A percentile compares a stretch with the other conserved stretches of the same genome.
Evolutionary conservation across 352 stramenopile species (phyloP).

Genomic region (Phytophthora foliorum): DNA sequence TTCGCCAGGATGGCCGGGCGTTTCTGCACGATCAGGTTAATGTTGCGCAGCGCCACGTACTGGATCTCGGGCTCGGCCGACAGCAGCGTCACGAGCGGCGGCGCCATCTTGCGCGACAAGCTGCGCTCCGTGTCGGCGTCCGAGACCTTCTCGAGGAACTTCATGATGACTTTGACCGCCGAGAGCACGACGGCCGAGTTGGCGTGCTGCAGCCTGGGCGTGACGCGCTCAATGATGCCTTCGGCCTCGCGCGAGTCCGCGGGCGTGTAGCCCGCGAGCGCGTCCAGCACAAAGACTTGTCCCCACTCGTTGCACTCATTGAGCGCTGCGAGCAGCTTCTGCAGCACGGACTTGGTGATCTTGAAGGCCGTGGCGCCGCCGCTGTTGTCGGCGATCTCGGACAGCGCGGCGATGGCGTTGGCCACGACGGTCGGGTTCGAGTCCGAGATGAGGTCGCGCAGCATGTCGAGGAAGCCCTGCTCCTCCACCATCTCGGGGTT

Average conservation of each 20-base stretch:
- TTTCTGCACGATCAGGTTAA: conserved; percentile 99
- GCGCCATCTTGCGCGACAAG: conserved; percentile 96
- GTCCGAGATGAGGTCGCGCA: conserved; percentile 99
- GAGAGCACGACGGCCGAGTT: conserved; percentile 99
- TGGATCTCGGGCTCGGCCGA: conserved; percentile 99
- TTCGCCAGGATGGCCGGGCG: conserved; percentile 96
- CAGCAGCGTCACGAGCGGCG: conserved; percentile 98
- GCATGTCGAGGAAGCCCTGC: conserved; percentile 95
- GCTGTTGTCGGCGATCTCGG: conserved; percentile 97
- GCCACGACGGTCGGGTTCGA: conserved; percentile 98
- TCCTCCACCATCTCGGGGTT: conserved; percentile 97
- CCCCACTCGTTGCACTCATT: conserved; percentile 99
- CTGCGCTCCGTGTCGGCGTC: conserved; percentile 93
- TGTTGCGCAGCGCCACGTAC: conserved; percentile 99
- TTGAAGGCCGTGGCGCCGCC: conserved; percentile 90
- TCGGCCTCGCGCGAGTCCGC: conserved; percentile 97
- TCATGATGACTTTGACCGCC: conserved; percentile 97
- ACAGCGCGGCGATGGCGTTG: conserved; percentile 98
- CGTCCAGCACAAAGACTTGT: conserved; percentile 99
- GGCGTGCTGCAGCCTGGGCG: conserved; percentile 97
- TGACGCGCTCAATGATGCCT: conserved; percentile 99
- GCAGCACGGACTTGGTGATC: conserved; percentile 97
- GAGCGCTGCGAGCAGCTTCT: conserved; percentile 98
- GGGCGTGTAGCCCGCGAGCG: conserved; percentile 96
- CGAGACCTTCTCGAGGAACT: conserved; percentile 97